Percentiles rank a stretch among this genome's conserved stretches.
Evolutionary conservation across 805 yeast species (phyloP).

Genomic region (Myxozyma nipponensis): DNA sequence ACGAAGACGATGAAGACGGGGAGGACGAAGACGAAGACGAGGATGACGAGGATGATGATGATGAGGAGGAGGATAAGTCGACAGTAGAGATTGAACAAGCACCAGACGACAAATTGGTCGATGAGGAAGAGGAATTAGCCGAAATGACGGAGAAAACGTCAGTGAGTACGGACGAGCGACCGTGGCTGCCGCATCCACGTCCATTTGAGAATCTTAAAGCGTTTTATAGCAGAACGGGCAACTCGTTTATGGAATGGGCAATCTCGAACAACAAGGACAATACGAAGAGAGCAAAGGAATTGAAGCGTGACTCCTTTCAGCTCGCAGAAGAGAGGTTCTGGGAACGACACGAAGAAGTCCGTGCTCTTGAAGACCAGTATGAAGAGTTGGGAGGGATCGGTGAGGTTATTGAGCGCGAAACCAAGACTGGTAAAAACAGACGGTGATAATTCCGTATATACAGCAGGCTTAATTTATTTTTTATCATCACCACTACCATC

Average conservation of each 20-base stretch:
- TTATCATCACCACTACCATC: not conserved
- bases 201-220: conserved; percentile 81
- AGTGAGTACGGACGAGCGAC: conserved; percentile 75
- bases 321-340: conserved; percentile 94
- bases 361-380: conserved; percentile 79
- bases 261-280: conserved; percentile 45
- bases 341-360: conserved; percentile 94
- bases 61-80: conserved; percentile 43
- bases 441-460: conserved; percentile 7
- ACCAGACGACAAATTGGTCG: conserved; percentile 40
- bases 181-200: conserved; percentile 97
- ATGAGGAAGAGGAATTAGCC: conserved; percentile 63
- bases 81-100: conserved; percentile 37
- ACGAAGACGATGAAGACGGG: conserved; percentile 56
- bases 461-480: not conserved
- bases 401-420: conserved; percentile 74
- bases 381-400: conserved; percentile 92
- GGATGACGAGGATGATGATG: conserved; percentile 54
- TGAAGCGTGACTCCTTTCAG: conserved; percentile 85
- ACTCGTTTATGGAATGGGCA: conserved; percentile 86
- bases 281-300: conserved; percentile 82
- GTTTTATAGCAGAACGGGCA: conserved; percentile 82
- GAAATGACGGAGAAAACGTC: conserved; percentile 60
- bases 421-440: conserved; percentile 28
- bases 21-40: conserved; percentile 73